Evolutionary conservation across 2,329 filamentous ascomycete species (phyloP), one percentile per base, ranked within the genome.

Genomic region (Ophiocordyceps australis): DNA sequence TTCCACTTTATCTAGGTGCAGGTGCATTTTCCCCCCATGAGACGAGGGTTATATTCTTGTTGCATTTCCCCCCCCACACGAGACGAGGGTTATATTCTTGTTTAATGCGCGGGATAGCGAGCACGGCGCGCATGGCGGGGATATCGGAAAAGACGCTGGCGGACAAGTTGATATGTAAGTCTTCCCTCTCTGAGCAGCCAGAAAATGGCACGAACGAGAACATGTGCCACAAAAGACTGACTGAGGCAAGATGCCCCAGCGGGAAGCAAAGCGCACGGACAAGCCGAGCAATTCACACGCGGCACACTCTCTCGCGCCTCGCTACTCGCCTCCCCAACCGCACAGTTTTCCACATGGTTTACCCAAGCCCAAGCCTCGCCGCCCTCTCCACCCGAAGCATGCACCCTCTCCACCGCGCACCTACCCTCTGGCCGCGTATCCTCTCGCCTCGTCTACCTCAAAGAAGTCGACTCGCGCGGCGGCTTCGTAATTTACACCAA

Each of bases 401-500:
- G 82, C 42, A 83, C 76, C 2, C 62, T 98, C 2, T 77, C 83
- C 4, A 98, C 89, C 1, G 83, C 85, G 1, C 59, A 64, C 14
- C 64, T 95, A 5, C 86, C 86, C 2, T 78, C 72, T 0, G 89
- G 89, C 32, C 74, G 78, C 24, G 78, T 95, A 13, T 82, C 73
- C 24, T 74, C 80, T 4, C 80, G 89, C 31, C 65, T 82, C 38
- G 82, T 98, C 20, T 98, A 95, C 54, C 65, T 98, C 37, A 98
- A 98, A 54, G 89, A 95, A 58, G 70, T 95, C 14, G 85, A 95
- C 49, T 51, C 59, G 28, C 40, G 50, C 5, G 52, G 48, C 13
- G 83, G 85, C 11, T 98, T 91, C 52, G 82, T 95, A 22, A 62
- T 98, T 25, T 98, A 95, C 61, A 78, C 71, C 43, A 98, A 98